Conservation (phyloP, 1,284 basidiomycete species). For the Leccinum fallax region DNA sequence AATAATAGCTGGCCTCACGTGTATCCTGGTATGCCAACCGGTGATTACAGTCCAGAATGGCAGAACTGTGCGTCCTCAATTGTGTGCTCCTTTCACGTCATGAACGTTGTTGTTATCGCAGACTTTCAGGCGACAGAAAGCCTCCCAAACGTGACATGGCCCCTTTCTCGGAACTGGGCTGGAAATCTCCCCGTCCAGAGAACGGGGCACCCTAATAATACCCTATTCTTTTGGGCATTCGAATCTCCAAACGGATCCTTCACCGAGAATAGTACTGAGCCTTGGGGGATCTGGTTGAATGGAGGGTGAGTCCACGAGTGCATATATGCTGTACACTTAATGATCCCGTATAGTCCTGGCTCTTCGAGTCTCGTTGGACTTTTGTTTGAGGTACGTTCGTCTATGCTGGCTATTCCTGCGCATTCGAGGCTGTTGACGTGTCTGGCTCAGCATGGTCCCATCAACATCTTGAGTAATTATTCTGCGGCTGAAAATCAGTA, state of each 20-base stretch:
- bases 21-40: neutral
- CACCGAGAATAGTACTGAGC: conserved; percentile 46
- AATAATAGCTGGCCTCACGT: neutral
- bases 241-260: conserved; percentile 65
- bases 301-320: conserved; percentile 35
- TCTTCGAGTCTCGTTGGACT: neutral
- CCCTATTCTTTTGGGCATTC: conserved; percentile 67
- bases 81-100: conserved; percentile 26
- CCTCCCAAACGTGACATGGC: conserved; percentile 67
- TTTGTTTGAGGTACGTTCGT: neutral
- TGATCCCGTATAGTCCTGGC: neutral
- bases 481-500: neutral
- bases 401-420: neutral
- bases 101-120: conserved; percentile 33
- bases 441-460: neutral
- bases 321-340: neutral
- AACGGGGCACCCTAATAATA: conserved; percentile 60
- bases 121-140: conserved; percentile 57
- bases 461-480: neutral
- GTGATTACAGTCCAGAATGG: neutral
- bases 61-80: neutral
- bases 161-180: conserved; percentile 49
- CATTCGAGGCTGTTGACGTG: neutral
- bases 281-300: conserved; percentile 77
- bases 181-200: conserved; percentile 46